Base-by-base conservation (phyloP, 2,329 filamentous ascomycete genomes). In the Curvularia sp. region DNA sequence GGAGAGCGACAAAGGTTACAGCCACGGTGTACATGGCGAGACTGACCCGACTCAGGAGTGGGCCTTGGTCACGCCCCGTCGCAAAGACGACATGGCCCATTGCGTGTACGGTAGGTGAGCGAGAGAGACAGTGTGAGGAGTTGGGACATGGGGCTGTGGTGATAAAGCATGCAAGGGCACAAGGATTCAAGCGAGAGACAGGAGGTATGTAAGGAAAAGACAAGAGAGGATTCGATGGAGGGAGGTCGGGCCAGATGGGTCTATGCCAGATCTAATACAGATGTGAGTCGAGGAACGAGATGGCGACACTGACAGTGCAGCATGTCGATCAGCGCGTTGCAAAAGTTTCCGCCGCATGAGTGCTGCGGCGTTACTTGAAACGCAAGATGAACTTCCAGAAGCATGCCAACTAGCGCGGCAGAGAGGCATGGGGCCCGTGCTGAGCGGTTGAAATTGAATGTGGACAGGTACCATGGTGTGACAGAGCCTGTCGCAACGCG, bases 61-160 rank as follows among this genome's bases (percentile, higher is more conserved):
- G 65, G 8, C 68, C 69, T 58, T 61, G 62, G 30, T 70, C 60
- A 60, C 42, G 41, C 15, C 58, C 53, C 12, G 44, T 33, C 24
- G 55, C 48, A 33, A 65, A 62, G 33, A 69, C 57, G 24, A 69
- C 63, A 24, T 69, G 63, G n/a, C 63, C 64, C 66, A 69, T 69
- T 46, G 47, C 35, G 26, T 44, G 31, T 41, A 58, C 50, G 31
- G n/a, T 41, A 26, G 24, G 49, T 49, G 39, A 41, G 35, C 49
- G 55, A 43, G 51, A 8, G 56, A 57, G 57, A 55, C 46, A 58
- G 57, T 31, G 53, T 41, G 47, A 52, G 49, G 28, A 55, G 42
- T 38, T 24, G 46, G 50, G 56, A 64, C 64, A 66, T 65, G 62
- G 46, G 53, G 49, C 33, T 49, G 41, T 44, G 33, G 44, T 28